Evolutionary conservation across 441 rosid genomes (phyloP).

Genomic region (Populus hybrid): DNA sequence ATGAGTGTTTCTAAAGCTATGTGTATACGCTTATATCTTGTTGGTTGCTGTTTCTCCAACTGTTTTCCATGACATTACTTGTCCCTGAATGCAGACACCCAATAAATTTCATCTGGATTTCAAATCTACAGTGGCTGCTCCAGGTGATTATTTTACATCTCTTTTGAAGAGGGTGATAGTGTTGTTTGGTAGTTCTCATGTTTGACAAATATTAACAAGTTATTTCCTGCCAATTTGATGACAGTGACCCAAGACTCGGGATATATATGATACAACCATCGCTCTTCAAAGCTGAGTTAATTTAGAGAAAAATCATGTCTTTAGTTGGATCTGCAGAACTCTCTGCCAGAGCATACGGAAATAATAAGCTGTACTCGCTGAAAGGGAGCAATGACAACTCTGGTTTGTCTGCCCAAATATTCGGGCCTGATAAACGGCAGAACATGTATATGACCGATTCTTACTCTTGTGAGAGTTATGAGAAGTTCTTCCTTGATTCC

Average conservation of each 20-base stretch:
- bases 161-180: neutral
- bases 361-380: slow-evolving; percentile 55
- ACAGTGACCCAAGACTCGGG: slow-evolving; percentile 22
- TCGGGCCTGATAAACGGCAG: slow-evolving; percentile 50
- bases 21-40: neutral
- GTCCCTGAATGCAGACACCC: slow-evolving; percentile 8
- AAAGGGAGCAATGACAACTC: slow-evolving; percentile 45
- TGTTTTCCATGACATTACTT: neutral
- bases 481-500: slow-evolving; percentile 77
- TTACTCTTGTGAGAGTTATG: slow-evolving; percentile 63
- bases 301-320: slow-evolving; percentile 46
- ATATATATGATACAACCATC: slow-evolving; percentile 12
- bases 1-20: too few species aligned
- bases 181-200: neutral
- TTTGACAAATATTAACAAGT: slow-evolving; percentile 1
- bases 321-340: slow-evolving; percentile 61
- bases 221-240: slow-evolving; percentile 7
- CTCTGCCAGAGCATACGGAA: slow-evolving; percentile 48
- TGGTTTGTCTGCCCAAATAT: slow-evolving; percentile 42
- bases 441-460: slow-evolving; percentile 52
- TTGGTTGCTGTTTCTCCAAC: neutral
- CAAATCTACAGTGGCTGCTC: neutral
- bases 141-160: slow-evolving; percentile 7
- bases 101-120: slow-evolving; percentile 3
- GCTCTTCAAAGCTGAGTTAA: slow-evolving; percentile 22